Evolutionary conservation across 2,329 filamentous ascomycete species (phyloP).

Genomic region (Hypoxylon sp.): DNA sequence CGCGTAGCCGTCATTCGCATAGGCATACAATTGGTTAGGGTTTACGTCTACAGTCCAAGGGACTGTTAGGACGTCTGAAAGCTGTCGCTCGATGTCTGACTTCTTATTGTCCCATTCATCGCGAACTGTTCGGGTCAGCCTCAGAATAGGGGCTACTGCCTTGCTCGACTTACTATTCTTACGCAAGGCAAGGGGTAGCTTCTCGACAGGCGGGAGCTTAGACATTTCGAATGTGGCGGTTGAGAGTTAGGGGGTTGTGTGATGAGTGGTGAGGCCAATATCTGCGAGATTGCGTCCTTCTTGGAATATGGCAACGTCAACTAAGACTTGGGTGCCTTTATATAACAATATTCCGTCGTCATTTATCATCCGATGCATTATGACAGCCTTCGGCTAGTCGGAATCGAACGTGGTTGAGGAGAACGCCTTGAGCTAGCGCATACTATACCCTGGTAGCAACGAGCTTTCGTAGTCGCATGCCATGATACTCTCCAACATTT

Average conservation of each 20-base stretch:
- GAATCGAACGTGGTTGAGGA: slow-evolving; percentile 1
- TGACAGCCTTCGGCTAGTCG: slow-evolving; percentile 11
- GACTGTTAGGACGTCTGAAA: slow-evolving; percentile 63
- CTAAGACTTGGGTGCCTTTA: slow-evolving; percentile 14
- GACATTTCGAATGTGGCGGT: slow-evolving; percentile 50
- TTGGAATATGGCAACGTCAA: neutral
- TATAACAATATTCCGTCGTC: neutral
- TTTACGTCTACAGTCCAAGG: slow-evolving; percentile 66
- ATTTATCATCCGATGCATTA: neutral
- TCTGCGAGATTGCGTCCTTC: neutral
- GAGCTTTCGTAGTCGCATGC: neutral
- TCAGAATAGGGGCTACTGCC: neutral
- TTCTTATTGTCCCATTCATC: slow-evolving; percentile 67
- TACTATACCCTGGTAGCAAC: slow-evolving; percentile 5
- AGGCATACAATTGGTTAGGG: slow-evolving; percentile 63
- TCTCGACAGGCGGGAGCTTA: slow-evolving; percentile 63
- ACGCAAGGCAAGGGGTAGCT: slow-evolving; percentile 65
- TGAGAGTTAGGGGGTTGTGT: neutral
- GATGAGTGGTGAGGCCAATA: neutral
- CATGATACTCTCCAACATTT: neutral
- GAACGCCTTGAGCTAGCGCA: slow-evolving; percentile 27
- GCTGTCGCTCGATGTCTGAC: slow-evolving; percentile 58
- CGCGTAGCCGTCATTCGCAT: slow-evolving; percentile 60
- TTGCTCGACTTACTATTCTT: slow-evolving; percentile 62
- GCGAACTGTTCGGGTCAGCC: slow-evolving; percentile 59